Evolutionary conservation across 371 early-diverging fungal genomes (phyloP).

Genomic region (Mortierella sp.): DNA sequence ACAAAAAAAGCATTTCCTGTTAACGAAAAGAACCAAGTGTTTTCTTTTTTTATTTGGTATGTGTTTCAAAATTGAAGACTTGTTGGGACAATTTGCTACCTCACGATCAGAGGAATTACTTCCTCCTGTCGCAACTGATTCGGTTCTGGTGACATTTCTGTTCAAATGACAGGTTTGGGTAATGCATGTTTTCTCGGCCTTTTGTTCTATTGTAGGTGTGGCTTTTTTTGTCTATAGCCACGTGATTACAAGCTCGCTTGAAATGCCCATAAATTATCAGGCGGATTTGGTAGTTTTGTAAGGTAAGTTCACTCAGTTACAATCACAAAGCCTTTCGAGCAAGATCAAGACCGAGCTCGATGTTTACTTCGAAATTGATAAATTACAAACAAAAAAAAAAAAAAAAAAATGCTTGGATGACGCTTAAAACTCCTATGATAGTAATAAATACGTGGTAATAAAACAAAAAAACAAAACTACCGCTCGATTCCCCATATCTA

Average conservation of each 20-base stretch:
- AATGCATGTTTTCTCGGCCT: background rate
- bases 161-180: background rate
- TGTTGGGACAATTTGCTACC: conserved; percentile 50
- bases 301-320: too few species aligned
- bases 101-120: conserved; percentile 68
- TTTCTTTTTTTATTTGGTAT: background rate
- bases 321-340: too few species aligned
- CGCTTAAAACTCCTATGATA: too few species aligned
- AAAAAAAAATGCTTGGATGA: too few species aligned
- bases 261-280: too few species aligned
- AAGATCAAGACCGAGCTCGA: too few species aligned
- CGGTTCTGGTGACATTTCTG: conserved; percentile 25
- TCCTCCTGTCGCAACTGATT: conserved; percentile 63
- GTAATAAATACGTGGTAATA: background rate
- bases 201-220: background rate
- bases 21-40: background rate
- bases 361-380: too few species aligned
- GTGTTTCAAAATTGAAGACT: background rate
- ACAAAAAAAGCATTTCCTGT: background rate
- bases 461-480: background rate
- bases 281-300: too few species aligned
- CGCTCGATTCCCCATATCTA: background rate
- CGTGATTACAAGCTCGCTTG: too few species aligned
- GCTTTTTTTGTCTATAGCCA: too few species aligned
- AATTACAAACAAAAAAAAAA: too few species aligned